These are phyloP conservation scores for Rhynchospora breviuscula DNA, from an alignment of 176 grass and related monocot species.

Conservation along the genomic window DNA sequence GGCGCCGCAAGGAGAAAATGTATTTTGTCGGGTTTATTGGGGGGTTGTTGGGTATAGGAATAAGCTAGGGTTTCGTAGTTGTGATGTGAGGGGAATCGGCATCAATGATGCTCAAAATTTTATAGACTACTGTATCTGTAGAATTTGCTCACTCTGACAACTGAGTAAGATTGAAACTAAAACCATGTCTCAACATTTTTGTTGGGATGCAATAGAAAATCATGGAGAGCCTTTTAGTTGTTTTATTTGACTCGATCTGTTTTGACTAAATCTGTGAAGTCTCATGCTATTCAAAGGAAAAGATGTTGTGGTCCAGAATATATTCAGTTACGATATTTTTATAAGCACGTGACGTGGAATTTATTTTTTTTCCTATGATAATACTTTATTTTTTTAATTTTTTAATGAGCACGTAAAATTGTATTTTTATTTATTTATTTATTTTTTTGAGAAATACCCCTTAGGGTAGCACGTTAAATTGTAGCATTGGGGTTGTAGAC, in stretches of 20 bases:
- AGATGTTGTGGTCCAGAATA: not conserved
- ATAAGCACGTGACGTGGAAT: not conserved
- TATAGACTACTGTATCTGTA: not conserved
- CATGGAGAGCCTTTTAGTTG: not conserved
- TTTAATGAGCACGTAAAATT: no score
- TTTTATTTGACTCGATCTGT: not conserved
- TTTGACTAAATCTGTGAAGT: not conserved
- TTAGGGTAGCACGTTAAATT: no score
- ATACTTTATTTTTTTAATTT: not conserved
- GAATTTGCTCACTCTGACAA: constrained; percentile 3
- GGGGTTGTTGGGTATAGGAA: not conserved
- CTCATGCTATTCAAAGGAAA: not conserved
- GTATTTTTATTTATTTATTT: no score
- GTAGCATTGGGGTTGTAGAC: no score
- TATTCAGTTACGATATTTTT: not conserved
- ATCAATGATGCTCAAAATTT: not conserved
- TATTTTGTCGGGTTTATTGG: not conserved
- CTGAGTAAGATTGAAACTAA: not conserved
- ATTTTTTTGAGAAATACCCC: no score
- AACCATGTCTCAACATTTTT: not conserved
- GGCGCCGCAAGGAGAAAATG: not conserved
- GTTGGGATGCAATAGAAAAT: constrained; percentile 9
- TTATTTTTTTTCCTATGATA: not conserved
- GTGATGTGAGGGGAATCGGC: not conserved
- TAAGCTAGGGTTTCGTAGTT: not conserved